Percentiles rank a stretch among this genome's conserved stretches.
Evolutionary conservation across 1,139 yeast species (phyloP).

Genomic region (Zygosaccharomyces pseudobailii): DNA sequence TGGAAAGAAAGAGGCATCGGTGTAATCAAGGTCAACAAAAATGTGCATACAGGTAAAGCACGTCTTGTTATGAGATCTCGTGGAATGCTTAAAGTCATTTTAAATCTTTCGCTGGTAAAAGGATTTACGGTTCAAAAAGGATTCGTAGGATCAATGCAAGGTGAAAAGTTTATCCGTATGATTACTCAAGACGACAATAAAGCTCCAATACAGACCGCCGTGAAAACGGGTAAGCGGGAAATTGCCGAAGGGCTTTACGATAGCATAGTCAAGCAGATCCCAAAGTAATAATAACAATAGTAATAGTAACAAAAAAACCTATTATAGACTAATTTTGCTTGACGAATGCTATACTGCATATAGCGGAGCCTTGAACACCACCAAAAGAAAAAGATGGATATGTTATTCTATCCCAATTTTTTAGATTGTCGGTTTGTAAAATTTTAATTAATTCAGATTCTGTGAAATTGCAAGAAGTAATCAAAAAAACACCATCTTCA

Average conservation of each 20-base stretch:
- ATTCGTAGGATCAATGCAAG: conserved; percentile 74
- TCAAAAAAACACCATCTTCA: conserved; percentile 55
- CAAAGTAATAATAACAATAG: conserved; percentile 11
- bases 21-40: conserved; percentile 68
- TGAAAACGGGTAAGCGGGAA: conserved; percentile 64
- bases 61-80: conserved; percentile 89
- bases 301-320: background rate
- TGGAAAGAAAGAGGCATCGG: conserved; percentile 98
- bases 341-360: conserved; percentile 78
- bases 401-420: conserved; percentile 56
- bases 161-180: conserved; percentile 76
- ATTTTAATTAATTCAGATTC: conserved; percentile 61
- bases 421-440: conserved; percentile 43
- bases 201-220: conserved; percentile 74
- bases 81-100: conserved; percentile 75
- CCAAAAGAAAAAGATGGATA: conserved; percentile 88
- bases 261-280: conserved; percentile 39
- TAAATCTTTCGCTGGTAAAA: conserved; percentile 64
- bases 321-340: conserved; percentile 28
- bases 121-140: conserved; percentile 67
- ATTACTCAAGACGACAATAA: conserved; percentile 53
- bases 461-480: conserved; percentile 96
- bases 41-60: conserved; percentile 34
- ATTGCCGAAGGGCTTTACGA: conserved; percentile 56
- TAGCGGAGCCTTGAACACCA: conserved; percentile 80